Evolutionary conservation across 495 filamentous ascomycete species (phyloP), one percentile per base, ranked within the genome.

Genomic region (Penicillium roqueforti): DNA sequence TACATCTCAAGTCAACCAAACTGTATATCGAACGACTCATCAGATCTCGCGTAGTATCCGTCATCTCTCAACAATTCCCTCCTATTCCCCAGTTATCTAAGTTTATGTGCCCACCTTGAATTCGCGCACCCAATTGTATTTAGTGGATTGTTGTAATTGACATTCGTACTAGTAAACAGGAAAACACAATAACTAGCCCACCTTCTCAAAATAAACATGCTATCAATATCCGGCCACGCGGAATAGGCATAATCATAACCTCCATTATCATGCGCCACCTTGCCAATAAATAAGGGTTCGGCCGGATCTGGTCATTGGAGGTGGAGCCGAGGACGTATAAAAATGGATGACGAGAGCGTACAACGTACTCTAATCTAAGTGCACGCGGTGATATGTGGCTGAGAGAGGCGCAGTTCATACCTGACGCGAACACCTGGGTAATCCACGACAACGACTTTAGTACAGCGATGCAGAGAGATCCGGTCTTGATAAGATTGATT

Each of bases 281-380:
- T n/a, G 28, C 28, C 28, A 31, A 11, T 11, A 31, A 8, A 40
- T 31, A 29, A 19, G 34, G 34, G 47, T 39, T 40, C 23, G 47
- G 23, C 36, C 46, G 44, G n/a, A 22, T 43, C 37, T 47, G 51
- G 44, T 42, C 46, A 31, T 40, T 19, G 10, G 20, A 20, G 43
- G 41, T 46, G 43, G 43, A 25, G 39, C n/a, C 6, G 19, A 47
- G 13, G 34, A 22, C 9, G 9, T 31, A 31, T 22, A 45, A 45
- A 45, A 16, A 29, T 31, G 42, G 42, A 31, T 44, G 23, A 44
- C 26, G 42, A 45, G n/a, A 18, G n/a, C 25, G 25, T 10, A 29
- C 16, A 16, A 16, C 42, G n/a, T 45, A 29, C 42, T n/a, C 25
- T 34, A n/a, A 13, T n/a, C 32, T 16, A 36, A 36, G 32, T 36